Evolutionary conservation across 371 early-diverging fungal species (phyloP), one percentile per base, ranked within the genome.

Genomic region (Mucor ambiguus): DNA sequence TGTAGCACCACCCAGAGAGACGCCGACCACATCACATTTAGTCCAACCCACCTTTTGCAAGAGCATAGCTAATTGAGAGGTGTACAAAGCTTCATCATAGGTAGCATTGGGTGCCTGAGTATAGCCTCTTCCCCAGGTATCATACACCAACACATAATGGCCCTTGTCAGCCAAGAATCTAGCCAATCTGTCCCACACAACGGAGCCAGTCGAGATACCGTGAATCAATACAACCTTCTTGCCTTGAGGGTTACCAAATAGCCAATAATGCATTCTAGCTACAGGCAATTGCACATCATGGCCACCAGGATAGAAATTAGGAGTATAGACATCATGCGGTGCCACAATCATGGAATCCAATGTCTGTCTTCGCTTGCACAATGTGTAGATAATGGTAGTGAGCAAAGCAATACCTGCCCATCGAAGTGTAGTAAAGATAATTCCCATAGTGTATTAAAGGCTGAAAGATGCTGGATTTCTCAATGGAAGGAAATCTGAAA

Each of bases 101-200:
- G 44, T 30, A 1, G 67, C 60, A 29, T 78, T 67, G 11, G 89
- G 89, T 3, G 85, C 75, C 26, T 80, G 83, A 18, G 80, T 74
- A 49, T 79, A 86, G 0, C 87, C 89, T 49, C 85, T 60, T 16
- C 89, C 89, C 77, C 82, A 88, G 18, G 80, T 52, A 49, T 82
- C 88, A 69, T 80, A 88, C 0, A 80, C 66, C 9, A 86, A 70
- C 0, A 88, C 85, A 57, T 74, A 71, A 54, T 80, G 78, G 24
- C 83, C 82, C 18, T 73, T 69, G 10, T 73, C 73, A 16, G 75
- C 82, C 80, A 85, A 65, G 64, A 55, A 33, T 30, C 48, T 20
- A 10, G 74, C 74, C 11, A 78, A 35, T 52, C 68, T 71, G 18
- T 71, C 69, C 38, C 76, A 80, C 3, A 49, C 67, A 24, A 72